phyloP scores from a whole-genome alignment of 2,329 filamentous ascomycete genomes.

The Colletotrichum musicola region DNA sequence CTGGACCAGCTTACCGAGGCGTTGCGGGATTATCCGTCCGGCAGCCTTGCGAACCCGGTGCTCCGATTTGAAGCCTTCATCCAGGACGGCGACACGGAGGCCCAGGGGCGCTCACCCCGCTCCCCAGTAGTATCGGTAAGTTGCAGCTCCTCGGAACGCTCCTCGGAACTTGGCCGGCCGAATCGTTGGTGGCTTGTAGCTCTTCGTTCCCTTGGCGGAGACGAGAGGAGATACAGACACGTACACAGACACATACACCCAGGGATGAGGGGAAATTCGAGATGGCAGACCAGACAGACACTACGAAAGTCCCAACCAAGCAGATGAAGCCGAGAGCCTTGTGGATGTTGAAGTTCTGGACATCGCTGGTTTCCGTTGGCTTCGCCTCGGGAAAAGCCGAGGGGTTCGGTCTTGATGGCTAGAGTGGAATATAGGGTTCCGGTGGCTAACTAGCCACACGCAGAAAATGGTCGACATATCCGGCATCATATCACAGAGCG shows the following conservation, averaged over 20 bases:
- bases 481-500: slow-evolving; percentile 37
- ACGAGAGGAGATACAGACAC: too few relatives aligned
- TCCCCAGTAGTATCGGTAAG: slow-evolving; percentile 40
- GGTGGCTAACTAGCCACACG: slow-evolving; percentile 27
- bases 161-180: not conserved
- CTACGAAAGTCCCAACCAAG: too few relatives aligned
- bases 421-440: not conserved
- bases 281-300: too few relatives aligned
- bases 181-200: not conserved
- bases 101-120: slow-evolving; percentile 35
- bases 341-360: too few relatives aligned
- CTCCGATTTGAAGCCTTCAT: slow-evolving; percentile 40
- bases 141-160: slow-evolving; percentile 1
- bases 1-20: slow-evolving; percentile 39
- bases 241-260: too few relatives aligned
- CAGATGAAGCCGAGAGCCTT: too few relatives aligned
- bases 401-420: too few relatives aligned
- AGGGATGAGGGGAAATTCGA: too few relatives aligned
- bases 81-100: slow-evolving; percentile 36
- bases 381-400: too few relatives aligned
- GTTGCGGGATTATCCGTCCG: slow-evolving; percentile 38
- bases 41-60: slow-evolving; percentile 38
- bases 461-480: slow-evolving; percentile 41
- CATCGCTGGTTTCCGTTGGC: too few relatives aligned
- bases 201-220: too few relatives aligned